A percentile compares a stretch with the other conserved stretches of the same genome.
These are phyloP conservation scores for Aspergillus avenaceus DNA, from an alignment of 495 filamentous ascomycete species.

Conservation along the genomic window DNA sequence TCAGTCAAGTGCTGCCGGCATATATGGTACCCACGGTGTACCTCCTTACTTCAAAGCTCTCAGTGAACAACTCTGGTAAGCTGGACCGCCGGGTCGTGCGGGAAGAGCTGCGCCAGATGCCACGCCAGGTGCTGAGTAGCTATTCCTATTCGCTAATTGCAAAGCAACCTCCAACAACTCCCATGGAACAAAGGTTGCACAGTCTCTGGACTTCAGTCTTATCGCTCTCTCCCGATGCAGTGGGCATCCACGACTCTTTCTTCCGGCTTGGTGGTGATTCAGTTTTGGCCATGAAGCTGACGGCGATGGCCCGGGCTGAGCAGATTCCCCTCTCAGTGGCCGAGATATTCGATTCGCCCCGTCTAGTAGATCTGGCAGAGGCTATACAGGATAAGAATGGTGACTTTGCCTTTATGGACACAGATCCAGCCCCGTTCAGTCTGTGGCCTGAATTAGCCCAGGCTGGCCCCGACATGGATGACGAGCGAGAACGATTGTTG, in stretches of 20 bases:
- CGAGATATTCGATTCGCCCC: constrained; percentile 31
- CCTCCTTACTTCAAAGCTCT: constrained; percentile 29
- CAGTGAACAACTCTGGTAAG: constrained; percentile 32
- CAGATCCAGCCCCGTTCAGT: too few species aligned
- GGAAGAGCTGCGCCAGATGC: neutral
- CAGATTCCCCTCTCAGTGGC: constrained; percentile 38
- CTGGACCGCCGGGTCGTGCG: constrained; percentile 24
- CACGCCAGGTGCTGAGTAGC: constrained; percentile 1
- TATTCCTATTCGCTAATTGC: neutral
- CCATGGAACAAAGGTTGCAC: constrained; percentile 23
- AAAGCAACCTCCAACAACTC: constrained; percentile 4
- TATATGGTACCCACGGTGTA: constrained; percentile 41
- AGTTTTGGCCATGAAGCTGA: constrained; percentile 45
- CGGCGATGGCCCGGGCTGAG: constrained; percentile 28
- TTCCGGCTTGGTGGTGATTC: constrained; percentile 51
- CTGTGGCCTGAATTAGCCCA: too few species aligned
- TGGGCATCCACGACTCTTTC: constrained; percentile 37
- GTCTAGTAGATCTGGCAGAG: too few species aligned
- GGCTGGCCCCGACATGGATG: too few species aligned
- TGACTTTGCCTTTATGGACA: too few species aligned
- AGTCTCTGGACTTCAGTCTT: constrained; percentile 30
- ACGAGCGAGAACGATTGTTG: neutral
- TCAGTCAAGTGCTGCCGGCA: constrained; percentile 9
- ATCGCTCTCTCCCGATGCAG: constrained; percentile 6
- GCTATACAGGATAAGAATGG: constrained; percentile 1